Evolutionary conservation across 306 rosid species (phyloP), one percentile per base, ranked within the genome.

Genomic region (Fagus sylvatica): DNA sequence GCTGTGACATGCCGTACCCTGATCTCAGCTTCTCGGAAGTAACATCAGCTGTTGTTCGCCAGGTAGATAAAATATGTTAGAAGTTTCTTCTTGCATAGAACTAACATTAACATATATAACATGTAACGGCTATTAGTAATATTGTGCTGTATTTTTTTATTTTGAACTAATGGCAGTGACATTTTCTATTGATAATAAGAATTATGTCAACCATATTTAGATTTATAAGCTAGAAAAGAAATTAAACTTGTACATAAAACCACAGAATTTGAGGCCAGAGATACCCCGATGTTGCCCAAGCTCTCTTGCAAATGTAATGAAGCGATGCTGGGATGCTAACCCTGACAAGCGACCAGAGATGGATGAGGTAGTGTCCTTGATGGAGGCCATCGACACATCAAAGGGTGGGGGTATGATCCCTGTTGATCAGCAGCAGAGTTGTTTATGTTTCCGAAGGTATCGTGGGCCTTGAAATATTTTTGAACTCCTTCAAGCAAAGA

Each of bases 351-450:
- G 98, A 73, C 98, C 98, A 0, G 98, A 91, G 88, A 95, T 95
- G 98, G 98, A 93, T 71, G 98, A 95, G 80, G 98, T 88, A 79
- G 98, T 92, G 81, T 17, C 84, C 54, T 46, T 95, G 98, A 74
- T 95, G 89, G 98, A 95, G 84, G 93, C 97, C 9, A 90, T 95
- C 19, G 97, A 95, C 85, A 95, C 98, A 19, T 87, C 97, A 8
- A 95, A 91, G 83, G 98, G 98, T 32, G 98, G 98, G 78, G 98
- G 98, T 33, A 95, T 95, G 98, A 93, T 95, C 84, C 98, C 98
- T 69, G 53, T 11, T 68, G 98, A 92, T 83, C 96, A 95, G 76
- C 83, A 89, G 22, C 97, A 95, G 79, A 87, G 98, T 71, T 95
- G 98, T 84, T 71, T 90, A 19, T 95, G 98, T 82, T 92, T 95